These are phyloP conservation scores for Aspergillus intermedius DNA, from an alignment of 2,329 filamentous ascomycete genomes.

Conservation along the genomic window DNA sequence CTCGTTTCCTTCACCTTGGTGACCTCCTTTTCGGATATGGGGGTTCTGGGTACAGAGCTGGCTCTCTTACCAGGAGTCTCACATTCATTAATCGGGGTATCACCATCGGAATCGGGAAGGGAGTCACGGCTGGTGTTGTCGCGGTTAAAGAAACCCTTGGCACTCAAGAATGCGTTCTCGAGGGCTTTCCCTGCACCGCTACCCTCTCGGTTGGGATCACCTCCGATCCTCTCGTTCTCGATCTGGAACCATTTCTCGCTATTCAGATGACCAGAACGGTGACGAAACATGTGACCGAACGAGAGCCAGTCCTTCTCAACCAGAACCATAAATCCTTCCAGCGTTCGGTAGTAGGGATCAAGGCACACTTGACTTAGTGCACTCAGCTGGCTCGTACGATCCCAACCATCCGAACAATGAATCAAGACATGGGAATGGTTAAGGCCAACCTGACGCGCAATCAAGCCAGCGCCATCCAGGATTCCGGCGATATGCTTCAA, in stretches of 20 bases:
- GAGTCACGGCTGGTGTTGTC: constrained; percentile 61
- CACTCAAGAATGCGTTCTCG: constrained; percentile 76
- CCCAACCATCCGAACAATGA: constrained; percentile 98
- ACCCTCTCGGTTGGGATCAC: constrained; percentile 39
- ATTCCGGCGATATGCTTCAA: constrained; percentile 80
- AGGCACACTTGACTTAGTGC: constrained; percentile 87
- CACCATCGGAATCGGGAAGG: constrained; percentile 55
- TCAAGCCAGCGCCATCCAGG: constrained; percentile 75
- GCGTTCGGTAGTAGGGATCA: constrained; percentile 88
- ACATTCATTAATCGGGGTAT: constrained; percentile 45
- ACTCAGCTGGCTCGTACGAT: constrained; percentile 90
- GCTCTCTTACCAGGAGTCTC: constrained; percentile 36
- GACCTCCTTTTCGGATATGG: constrained; percentile 53
- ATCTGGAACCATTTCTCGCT: constrained; percentile 91
- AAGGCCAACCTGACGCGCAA: constrained; percentile 80
- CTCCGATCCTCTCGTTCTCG: constrained; percentile 69
- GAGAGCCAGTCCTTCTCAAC: constrained; percentile 98
- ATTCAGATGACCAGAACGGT: constrained; percentile 79
- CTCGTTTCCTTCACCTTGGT: constrained; percentile 83
- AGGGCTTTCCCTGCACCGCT: constrained; percentile 60
- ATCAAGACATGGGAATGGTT: constrained; percentile 93
- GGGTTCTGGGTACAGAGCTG: constrained; percentile 24
- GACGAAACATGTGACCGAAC: constrained; percentile 95
- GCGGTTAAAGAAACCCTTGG: constrained; percentile 85
- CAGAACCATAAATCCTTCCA: constrained; percentile 89